Conservation (phyloP, 345 rosid species). For the Ceriops zippeliana region DNA sequence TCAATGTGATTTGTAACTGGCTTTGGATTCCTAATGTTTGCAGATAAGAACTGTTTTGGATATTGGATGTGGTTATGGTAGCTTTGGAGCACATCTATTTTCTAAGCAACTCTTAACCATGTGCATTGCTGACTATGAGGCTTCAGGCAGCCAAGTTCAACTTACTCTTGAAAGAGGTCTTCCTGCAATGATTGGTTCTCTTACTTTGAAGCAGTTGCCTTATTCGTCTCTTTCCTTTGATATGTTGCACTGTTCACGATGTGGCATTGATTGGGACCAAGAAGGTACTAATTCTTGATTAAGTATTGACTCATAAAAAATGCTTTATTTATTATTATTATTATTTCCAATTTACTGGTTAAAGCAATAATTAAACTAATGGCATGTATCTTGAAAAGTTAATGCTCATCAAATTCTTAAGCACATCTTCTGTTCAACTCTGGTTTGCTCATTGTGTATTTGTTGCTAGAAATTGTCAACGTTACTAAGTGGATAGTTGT, state of each 20-base stretch:
- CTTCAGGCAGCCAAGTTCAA: slow-evolving; percentile 97
- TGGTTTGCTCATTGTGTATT: not conserved
- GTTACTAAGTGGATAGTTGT: not conserved
- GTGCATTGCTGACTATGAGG: slow-evolving; percentile 94
- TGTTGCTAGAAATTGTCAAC: not conserved
- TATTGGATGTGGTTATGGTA: slow-evolving; percentile 98
- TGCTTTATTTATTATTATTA: too few species aligned
- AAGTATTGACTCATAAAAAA: too few species aligned
- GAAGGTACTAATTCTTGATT: slow-evolving; percentile 54
- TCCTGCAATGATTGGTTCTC: slow-evolving; percentile 93
- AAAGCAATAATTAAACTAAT: too few species aligned
- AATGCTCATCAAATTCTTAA: not conserved
- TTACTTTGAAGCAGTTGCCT: slow-evolving; percentile 75
- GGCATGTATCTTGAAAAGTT: not conserved
- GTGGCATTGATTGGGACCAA: slow-evolving; percentile 93
- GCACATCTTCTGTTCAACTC: not conserved
- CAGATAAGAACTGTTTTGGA: slow-evolving; percentile 95
- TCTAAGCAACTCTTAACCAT: slow-evolving; percentile 77
- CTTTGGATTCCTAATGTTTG: slow-evolving; percentile 18
- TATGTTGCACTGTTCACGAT: slow-evolving; percentile 93
- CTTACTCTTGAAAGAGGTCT: slow-evolving; percentile 97
- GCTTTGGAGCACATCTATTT: slow-evolving; percentile 95
- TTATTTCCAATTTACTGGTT: too few species aligned
- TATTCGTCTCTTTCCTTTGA: slow-evolving; percentile 97
- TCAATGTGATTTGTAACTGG: not conserved